These are phyloP conservation scores for Sphaerulina populicola DNA, from an alignment of 2,329 filamentous ascomycete species.

Conservation along the genomic window DNA sequence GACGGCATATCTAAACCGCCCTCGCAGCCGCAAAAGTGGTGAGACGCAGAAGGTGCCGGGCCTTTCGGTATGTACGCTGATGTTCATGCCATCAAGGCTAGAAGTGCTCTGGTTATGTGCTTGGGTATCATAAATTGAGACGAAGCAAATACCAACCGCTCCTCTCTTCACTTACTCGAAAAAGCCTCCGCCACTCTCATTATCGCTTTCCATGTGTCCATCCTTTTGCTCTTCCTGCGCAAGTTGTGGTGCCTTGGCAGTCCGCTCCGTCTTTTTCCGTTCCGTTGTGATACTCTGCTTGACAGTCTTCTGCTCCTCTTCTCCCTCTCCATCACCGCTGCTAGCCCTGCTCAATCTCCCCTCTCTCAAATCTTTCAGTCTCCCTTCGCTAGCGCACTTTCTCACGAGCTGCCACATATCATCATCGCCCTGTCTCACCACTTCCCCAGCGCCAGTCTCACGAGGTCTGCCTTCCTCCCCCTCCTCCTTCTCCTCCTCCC, in stretches of 20 bases:
- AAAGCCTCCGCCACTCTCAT: constrained; percentile 33
- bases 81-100: not conserved
- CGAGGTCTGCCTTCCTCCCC: constrained; percentile 10
- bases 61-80: not conserved
- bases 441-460: constrained; percentile 37
- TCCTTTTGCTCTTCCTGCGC: not conserved
- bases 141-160: not conserved
- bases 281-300: not conserved
- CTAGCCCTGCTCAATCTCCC: constrained; percentile 32
- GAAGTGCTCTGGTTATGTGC: not conserved
- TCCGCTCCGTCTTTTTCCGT: not conserved
- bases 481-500: constrained; percentile 28
- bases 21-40: constrained; percentile 4
- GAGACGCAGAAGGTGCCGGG: not conserved
- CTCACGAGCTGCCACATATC: constrained; percentile 64
- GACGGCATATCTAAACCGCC: not conserved
- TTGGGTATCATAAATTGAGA: constrained; percentile 5
- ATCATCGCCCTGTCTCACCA: constrained; percentile 37
- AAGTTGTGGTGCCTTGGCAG: not conserved
- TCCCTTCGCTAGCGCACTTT: constrained; percentile 53
- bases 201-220: constrained; percentile 25
- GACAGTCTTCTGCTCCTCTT: not conserved
- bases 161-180: constrained; percentile 22
- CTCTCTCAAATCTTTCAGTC: constrained; percentile 50
- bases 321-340: not conserved